Conservation (phyloP, 1,284 basidiomycete genomes). For the Flammula alnicola region DNA sequence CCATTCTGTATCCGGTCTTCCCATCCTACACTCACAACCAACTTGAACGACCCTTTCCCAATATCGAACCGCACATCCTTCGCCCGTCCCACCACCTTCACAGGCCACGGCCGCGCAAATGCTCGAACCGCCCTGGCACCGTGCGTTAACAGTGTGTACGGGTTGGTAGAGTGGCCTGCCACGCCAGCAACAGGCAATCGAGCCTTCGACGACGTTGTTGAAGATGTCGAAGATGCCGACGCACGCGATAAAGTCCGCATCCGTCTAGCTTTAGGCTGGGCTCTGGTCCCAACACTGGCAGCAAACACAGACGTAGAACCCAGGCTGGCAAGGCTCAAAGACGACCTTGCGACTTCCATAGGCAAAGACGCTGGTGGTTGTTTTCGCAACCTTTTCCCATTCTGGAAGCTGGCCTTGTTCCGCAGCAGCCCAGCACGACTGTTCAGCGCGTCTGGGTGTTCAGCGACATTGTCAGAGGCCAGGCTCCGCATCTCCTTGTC, state of each 20-base stretch:
- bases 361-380: conserved; percentile 14
- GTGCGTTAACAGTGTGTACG: conserved; percentile 75
- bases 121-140: conserved; percentile 84
- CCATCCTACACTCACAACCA: conserved; percentile 26
- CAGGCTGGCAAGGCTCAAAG: conserved; percentile 29
- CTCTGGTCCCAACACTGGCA: conserved; percentile 3
- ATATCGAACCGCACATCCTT: conserved; percentile 80
- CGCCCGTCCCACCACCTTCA: conserved; percentile 72
- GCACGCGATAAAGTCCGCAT: neutral
- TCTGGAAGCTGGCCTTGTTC: neutral
- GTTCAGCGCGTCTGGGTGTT: conserved; percentile 19
- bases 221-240: neutral
- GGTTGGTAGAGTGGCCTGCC: conserved; percentile 29
- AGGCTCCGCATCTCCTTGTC: conserved; percentile 20
- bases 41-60: conserved; percentile 45
- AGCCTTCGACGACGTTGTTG: neutral
- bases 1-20: conserved; percentile 20
- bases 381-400: neutral
- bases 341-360: conserved; percentile 14
- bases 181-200: neutral
- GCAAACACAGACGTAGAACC: conserved; percentile 6
- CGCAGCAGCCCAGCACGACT: conserved; percentile 24
- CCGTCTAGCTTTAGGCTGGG: neutral
- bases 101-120: conserved; percentile 83
- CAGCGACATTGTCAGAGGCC: neutral